phyloP scores from a whole-genome alignment of 768 basidiomycete species.

The Hypsizygus marmoreus region DNA sequence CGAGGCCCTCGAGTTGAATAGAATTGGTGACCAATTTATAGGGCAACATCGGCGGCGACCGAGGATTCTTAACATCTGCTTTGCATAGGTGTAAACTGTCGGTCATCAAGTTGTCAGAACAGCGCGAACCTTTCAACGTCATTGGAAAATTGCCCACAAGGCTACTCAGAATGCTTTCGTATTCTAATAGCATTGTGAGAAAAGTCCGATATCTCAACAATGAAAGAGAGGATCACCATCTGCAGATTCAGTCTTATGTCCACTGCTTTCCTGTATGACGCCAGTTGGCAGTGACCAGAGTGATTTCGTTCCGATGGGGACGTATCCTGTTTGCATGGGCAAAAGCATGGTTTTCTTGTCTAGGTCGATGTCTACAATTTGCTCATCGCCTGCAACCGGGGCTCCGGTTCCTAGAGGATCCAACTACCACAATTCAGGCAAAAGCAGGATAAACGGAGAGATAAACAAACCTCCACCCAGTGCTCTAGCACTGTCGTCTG shows the following conservation, averaged over 20 bases:
- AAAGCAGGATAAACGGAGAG: neutral
- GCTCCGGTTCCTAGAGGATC: conserved; percentile 36
- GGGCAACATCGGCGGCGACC: conserved; percentile 29
- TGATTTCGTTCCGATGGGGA: conserved; percentile 31
- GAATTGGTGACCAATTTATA: conserved; percentile 40
- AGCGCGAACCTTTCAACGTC: conserved; percentile 38
- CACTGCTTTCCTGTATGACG: neutral
- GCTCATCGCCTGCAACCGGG: conserved; percentile 46
- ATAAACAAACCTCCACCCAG: conserved; percentile 51
- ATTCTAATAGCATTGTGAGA: conserved; percentile 17
- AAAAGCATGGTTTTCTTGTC: conserved; percentile 46
- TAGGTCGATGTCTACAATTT: conserved; percentile 54
- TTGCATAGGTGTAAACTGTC: neutral
- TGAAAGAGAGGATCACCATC: conserved; percentile 7
- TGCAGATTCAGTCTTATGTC: neutral
- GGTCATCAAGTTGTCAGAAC: neutral
- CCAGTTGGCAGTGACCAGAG: conserved; percentile 33
- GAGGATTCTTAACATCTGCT: conserved; percentile 28
- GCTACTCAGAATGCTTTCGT: conserved; percentile 29
- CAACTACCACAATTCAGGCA: conserved; percentile 31
- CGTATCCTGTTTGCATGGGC: conserved; percentile 32
- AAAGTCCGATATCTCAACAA: conserved; percentile 9
- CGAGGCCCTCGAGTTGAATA: conserved; percentile 35
- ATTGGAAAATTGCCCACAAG: conserved; percentile 43
- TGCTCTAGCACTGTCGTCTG: conserved; percentile 49